phyloP scores from a whole-genome alignment of 306 rosid species.

The Acacia confusa region DNA sequence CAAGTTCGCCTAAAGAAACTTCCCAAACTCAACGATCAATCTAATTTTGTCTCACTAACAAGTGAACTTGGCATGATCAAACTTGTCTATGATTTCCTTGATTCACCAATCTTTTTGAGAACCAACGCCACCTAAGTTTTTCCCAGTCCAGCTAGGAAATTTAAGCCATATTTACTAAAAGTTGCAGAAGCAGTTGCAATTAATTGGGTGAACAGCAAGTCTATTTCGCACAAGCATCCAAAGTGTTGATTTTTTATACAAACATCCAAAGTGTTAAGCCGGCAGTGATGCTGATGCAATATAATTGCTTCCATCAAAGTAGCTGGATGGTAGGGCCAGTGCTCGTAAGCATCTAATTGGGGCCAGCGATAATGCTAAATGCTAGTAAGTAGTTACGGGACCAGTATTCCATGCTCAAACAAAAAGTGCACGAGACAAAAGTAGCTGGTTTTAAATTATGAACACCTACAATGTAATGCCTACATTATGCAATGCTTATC shows the following conservation, averaged over 20 bases:
- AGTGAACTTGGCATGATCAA: background rate
- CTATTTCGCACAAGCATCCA: constrained; percentile 42
- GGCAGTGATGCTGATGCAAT: constrained; percentile 51
- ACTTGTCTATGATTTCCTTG: background rate
- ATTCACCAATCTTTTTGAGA: background rate
- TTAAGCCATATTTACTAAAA: constrained; percentile 10
- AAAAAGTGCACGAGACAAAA: constrained; percentile 17
- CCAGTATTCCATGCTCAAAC: constrained; percentile 28
- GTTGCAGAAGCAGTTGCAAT: constrained; percentile 27
- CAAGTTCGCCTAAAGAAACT: background rate
- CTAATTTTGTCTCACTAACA: background rate
- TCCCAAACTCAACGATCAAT: background rate
- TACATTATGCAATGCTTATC: constrained; percentile 28
- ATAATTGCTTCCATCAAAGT: constrained; percentile 36
- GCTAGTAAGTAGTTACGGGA: constrained; percentile 29
- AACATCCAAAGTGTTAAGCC: constrained; percentile 38
- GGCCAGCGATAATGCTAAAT: constrained; percentile 43
- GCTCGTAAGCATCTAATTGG: constrained; percentile 30
- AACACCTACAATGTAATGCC: constrained; percentile 24
- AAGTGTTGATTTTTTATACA: constrained; percentile 23
- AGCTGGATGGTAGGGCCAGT: constrained; percentile 46
- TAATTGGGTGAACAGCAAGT: constrained; percentile 37
- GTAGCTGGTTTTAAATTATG: constrained; percentile 28
- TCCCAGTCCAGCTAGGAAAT: background rate
- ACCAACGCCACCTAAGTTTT: background rate